Conservation (phyloP, 257 asterid species). For the Solanum medicagineum region DNA sequence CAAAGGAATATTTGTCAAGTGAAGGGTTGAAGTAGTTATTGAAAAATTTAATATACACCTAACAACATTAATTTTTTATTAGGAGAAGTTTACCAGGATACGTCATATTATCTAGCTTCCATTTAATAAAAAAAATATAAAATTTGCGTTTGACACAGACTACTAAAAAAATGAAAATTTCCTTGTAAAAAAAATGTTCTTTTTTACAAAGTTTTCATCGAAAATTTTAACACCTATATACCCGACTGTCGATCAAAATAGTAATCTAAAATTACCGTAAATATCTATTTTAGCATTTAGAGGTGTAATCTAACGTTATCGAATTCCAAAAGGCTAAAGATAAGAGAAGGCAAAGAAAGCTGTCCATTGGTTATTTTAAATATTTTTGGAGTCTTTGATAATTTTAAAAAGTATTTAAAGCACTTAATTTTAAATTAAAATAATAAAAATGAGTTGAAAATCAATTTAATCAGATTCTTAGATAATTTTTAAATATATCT, state of each 20-base stretch:
- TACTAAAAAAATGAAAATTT: not conserved
- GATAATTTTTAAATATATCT: not conserved
- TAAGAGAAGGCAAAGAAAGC: not conserved
- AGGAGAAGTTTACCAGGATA: not conserved
- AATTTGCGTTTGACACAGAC: not conserved
- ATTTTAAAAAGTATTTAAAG: too few species aligned
- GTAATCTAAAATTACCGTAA: not conserved
- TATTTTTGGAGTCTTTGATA: too few species aligned
- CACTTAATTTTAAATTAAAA: too few species aligned
- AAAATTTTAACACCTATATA: not conserved
- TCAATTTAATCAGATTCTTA: too few species aligned
- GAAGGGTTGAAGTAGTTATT: not conserved
- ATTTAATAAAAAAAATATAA: not conserved
- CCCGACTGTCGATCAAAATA: too few species aligned
- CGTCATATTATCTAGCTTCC: too few species aligned
- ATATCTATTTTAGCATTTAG: not conserved
- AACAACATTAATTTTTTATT: not conserved
- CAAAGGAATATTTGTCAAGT: not conserved
- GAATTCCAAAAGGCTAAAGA: not conserved
- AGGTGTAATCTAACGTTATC: not conserved
- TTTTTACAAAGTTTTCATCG: not conserved
- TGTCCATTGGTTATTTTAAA: not conserved
- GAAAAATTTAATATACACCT: not conserved
- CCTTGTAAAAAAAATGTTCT: not conserved
- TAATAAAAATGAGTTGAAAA: too few species aligned